Conservation (phyloP, 495 filamentous ascomycete species). For the Xylaria nigripes region DNA sequence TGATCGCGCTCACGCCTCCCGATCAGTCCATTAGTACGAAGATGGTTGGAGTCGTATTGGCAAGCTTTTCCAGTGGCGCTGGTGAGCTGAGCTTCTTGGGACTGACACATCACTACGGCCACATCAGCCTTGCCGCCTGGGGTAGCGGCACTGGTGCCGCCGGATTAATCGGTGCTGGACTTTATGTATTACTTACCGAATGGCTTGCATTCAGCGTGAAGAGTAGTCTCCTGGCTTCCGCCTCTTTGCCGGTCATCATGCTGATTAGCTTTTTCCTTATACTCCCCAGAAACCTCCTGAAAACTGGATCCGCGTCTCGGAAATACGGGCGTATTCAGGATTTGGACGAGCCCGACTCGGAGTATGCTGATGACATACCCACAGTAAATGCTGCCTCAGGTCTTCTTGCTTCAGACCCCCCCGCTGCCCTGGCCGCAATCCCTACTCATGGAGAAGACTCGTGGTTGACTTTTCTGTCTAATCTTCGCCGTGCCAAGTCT, state of each 20-base stretch:
- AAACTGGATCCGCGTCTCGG: constrained; percentile 21
- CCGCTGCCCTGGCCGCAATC: constrained; percentile 23
- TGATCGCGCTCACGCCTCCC: constrained; percentile 69
- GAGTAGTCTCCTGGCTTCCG: constrained; percentile 63
- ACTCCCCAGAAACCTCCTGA: constrained; percentile 57
- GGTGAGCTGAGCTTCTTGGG: constrained; percentile 87
- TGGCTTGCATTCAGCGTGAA: constrained; percentile 62
- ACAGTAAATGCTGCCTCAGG: constrained; percentile 23
- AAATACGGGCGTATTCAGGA: constrained; percentile 38
- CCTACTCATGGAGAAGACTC: constrained; percentile 15
- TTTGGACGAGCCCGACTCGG: constrained; percentile 33
- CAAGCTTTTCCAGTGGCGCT: constrained; percentile 71
- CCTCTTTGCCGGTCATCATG: constrained; percentile 75
- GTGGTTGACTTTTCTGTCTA: constrained; percentile 34
- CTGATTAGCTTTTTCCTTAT: constrained; percentile 74
- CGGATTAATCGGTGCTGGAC: constrained; percentile 74
- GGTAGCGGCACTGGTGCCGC: constrained; percentile 88
- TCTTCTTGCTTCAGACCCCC: constrained; percentile 29
- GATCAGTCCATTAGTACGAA: constrained; percentile 60
- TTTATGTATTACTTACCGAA: constrained; percentile 81
- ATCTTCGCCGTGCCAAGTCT: constrained; percentile 34
- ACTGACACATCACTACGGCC: constrained; percentile 87
- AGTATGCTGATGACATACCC: constrained; percentile 30
- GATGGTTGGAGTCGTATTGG: constrained; percentile 74
- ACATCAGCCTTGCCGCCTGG: constrained; percentile 86